Base-by-base conservation (phyloP, 176 grass and related monocot genomes). In the Aegilops speltoides region DNA sequence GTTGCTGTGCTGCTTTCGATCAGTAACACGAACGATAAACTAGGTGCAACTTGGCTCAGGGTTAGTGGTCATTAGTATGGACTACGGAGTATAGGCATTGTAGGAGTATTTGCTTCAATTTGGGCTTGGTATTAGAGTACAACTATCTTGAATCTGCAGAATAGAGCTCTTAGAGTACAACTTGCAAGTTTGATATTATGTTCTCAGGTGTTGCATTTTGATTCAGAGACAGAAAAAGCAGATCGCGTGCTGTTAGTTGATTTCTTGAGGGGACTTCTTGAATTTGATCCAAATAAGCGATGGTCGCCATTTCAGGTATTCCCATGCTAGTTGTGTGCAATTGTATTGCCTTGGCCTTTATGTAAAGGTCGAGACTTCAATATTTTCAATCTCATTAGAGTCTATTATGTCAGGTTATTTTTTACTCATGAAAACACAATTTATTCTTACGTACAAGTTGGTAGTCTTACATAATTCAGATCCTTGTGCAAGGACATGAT, bases 251-350 rank as follows among this genome's bases (percentile, higher is more conserved):
- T 88, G 29, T 90, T 99, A 88, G 89, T 97, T 96, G 97, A 97
- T 97, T 99, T 99, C 90, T 91, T 99, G 80, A 94, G 91, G 86
- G 97, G 97, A 22, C 92, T 97, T 78, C 90, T 99, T 84, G 92
- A 96, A 80, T 99, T 99, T 87, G 94, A 97, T 87, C 94, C 94
- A 85, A 79, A 83, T 77, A 94, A 94, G 73, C 87, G 97, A 74
- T 99, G 97, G 97, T 96, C 97, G 24, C 94, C 97, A 59, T 75
- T 93, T 79, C 97, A 99, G 97, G 97, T 98, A 88, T 84, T 64
- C 45, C 37, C 34, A 71, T 57, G 33, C 70, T 50, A 45, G 22
- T 82, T 31, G 23, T 31, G 23, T 50, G 71, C 79, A 77, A 20
- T 81, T 72, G 10, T 28, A 76, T 84, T 80, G 50, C 28, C 19